These are phyloP conservation scores for Crithidia bombi DNA, from an alignment of 208 protist species.

Conservation along the genomic window DNA sequence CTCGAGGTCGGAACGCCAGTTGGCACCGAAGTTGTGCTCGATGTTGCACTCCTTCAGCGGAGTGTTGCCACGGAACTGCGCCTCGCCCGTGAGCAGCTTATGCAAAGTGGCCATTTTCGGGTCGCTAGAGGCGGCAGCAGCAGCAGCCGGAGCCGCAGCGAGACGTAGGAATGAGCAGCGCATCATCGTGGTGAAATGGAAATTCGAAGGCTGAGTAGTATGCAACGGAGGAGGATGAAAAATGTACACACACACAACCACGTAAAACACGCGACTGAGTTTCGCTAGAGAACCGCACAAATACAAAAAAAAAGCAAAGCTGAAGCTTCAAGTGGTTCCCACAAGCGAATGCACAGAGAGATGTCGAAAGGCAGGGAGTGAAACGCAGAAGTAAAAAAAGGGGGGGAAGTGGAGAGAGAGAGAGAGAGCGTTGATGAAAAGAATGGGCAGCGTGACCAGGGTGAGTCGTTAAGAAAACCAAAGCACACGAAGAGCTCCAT, in stretches of 20 bases:
- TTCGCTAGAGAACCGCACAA: neutral
- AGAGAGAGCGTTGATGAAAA: neutral
- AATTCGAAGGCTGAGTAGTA: conserved; percentile 14
- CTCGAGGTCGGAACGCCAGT: conserved; percentile 74
- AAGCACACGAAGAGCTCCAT: no score
- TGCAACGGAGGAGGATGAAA: conserved; percentile 10
- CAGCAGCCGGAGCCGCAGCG: conserved; percentile 32
- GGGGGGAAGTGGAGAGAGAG: neutral
- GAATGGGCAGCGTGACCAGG: neutral
- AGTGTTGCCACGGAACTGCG: conserved; percentile 83
- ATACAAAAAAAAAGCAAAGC: neutral
- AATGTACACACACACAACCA: conserved; percentile 8
- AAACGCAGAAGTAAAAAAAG: neutral
- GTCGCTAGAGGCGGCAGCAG: conserved; percentile 40
- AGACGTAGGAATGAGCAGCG: conserved; percentile 48
- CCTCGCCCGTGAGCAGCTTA: conserved; percentile 88
- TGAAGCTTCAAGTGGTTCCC: neutral
- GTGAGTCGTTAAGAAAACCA: neutral
- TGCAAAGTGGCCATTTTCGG: conserved; percentile 81
- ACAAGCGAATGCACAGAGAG: no score
- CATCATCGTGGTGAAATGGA: conserved; percentile 45
- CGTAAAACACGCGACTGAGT: neutral
- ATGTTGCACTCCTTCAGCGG: conserved; percentile 90
- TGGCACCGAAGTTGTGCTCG: conserved; percentile 86
- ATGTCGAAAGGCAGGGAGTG: neutral